These are phyloP conservation scores for Trichopus zeylanicus DNA, from an alignment of 116 monocot genomes.

Conservation along the genomic window DNA sequence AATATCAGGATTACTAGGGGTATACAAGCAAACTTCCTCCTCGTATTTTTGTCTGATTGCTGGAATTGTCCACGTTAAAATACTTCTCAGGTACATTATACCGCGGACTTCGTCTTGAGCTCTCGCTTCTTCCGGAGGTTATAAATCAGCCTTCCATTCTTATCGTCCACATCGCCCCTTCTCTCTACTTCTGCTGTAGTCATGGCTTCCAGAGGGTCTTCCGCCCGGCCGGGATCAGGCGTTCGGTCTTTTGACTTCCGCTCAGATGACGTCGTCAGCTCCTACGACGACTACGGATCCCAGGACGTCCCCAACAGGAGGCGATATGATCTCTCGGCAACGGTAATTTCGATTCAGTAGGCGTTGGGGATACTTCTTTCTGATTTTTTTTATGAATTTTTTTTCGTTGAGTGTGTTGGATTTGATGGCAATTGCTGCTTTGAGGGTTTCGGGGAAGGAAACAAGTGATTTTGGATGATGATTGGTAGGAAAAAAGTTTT, in stretches of 20 bases:
- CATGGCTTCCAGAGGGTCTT: constrained; percentile 3
- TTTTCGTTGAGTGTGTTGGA: no score
- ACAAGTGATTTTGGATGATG: no score
- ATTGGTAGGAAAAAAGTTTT: no score
- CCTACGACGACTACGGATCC: constrained; percentile 57
- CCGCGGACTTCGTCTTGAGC: background rate
- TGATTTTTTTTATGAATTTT: background rate
- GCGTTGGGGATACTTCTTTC: no score
- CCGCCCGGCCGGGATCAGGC: constrained; percentile 12
- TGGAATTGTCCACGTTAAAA: background rate
- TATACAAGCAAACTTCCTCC: no score
- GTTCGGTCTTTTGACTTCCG: constrained; percentile 68
- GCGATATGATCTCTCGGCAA: constrained; percentile 40
- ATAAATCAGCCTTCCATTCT: background rate
- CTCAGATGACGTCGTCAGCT: constrained; percentile 76
- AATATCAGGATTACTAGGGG: no score
- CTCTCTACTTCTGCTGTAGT: background rate
- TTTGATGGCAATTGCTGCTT: no score
- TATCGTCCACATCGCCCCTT: background rate
- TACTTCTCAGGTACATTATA: background rate
- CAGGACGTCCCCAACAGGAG: constrained; percentile 41
- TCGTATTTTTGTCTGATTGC: no score
- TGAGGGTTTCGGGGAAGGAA: no score
- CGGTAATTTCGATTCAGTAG: constrained; percentile 17
- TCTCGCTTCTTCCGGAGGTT: background rate